Evolutionary conservation across 1,139 yeast species (phyloP).

Genomic region (Sugiyamaella sp.): DNA sequence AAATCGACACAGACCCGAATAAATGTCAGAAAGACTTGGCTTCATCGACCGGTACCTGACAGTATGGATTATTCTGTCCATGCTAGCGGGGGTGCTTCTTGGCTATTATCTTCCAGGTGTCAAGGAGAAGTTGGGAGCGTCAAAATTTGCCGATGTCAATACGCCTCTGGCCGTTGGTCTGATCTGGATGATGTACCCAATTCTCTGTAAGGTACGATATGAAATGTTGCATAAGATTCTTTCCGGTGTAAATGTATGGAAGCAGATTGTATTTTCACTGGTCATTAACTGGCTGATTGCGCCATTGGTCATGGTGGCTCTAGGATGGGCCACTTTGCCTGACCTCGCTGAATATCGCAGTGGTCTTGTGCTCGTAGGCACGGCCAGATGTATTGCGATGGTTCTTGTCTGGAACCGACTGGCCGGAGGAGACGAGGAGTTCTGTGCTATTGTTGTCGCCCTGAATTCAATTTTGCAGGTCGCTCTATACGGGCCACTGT

Average conservation of each 20-base stretch:
- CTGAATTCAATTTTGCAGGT: slow-evolving; percentile 58
- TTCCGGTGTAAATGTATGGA: slow-evolving; percentile 36
- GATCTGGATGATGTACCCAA: slow-evolving; percentile 62
- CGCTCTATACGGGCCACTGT: slow-evolving; percentile 56
- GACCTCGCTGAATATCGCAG: slow-evolving; percentile 53
- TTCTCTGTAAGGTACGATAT: slow-evolving; percentile 58
- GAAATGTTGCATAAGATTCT: slow-evolving; percentile 45
- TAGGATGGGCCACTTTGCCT: slow-evolving; percentile 58
- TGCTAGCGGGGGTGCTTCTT: slow-evolving; percentile 39
- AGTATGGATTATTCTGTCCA: slow-evolving; percentile 40
- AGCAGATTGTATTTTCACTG: slow-evolving; percentile 48
- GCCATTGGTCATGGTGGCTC: slow-evolving; percentile 58
- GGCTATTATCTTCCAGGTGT: slow-evolving; percentile 39
- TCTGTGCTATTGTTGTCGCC: slow-evolving; percentile 58
- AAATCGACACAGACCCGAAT: no score
- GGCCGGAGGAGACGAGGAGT: slow-evolving; percentile 55
- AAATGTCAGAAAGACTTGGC: no score
- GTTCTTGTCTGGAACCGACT: slow-evolving; percentile 63
- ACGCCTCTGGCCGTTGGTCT: slow-evolving; percentile 57
- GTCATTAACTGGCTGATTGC: slow-evolving; percentile 59
- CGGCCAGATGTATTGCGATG: slow-evolving; percentile 68
- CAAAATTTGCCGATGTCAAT: slow-evolving; percentile 38
- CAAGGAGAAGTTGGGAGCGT: slow-evolving; percentile 32
- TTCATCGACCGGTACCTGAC: slow-evolving; percentile 35
- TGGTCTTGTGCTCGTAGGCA: slow-evolving; percentile 62